These are phyloP conservation scores for Isatis tinctoria DNA, from an alignment of 345 rosid genomes.

Conservation along the genomic window DNA sequence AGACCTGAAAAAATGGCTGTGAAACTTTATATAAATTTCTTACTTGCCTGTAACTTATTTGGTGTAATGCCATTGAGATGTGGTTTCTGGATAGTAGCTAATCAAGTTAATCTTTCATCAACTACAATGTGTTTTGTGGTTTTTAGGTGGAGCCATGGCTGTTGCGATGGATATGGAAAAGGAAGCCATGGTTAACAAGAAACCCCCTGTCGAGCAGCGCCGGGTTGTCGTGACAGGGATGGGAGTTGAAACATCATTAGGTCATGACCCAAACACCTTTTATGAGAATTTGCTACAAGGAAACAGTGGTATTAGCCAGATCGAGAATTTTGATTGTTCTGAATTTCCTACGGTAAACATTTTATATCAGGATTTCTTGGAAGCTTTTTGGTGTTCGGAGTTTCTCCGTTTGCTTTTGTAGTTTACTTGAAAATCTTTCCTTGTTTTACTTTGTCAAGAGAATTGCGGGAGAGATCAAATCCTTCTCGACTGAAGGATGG, in stretches of 20 bases:
- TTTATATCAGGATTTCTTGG: conserved; percentile 10
- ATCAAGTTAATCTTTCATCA: neutral
- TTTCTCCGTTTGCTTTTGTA: conserved; percentile 1
- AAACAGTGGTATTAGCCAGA: conserved; percentile 77
- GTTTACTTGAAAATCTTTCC: neutral
- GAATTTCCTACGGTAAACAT: conserved; percentile 66
- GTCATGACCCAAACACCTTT: conserved; percentile 71
- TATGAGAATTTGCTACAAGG: conserved; percentile 88
- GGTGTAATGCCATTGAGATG: neutral
- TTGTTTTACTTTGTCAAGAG: conserved; percentile 38
- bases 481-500: conserved; percentile 83
- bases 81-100: conserved; percentile 10
- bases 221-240: conserved; percentile 94
- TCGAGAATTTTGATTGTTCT: conserved; percentile 84
- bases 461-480: conserved; percentile 93
- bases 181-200: conserved; percentile 52
- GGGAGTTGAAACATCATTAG: conserved; percentile 88
- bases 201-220: conserved; percentile 59
- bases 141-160: conserved; percentile 62
- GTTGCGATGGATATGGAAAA: conserved; percentile 58
- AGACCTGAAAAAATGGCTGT: neutral
- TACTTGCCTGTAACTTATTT: neutral
- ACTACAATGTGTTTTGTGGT: neutral
- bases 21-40: neutral
- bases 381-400: conserved; percentile 6